Evolutionary conservation across 2,329 filamentous ascomycete species (phyloP).

Genomic region (Fusarium compactum): DNA sequence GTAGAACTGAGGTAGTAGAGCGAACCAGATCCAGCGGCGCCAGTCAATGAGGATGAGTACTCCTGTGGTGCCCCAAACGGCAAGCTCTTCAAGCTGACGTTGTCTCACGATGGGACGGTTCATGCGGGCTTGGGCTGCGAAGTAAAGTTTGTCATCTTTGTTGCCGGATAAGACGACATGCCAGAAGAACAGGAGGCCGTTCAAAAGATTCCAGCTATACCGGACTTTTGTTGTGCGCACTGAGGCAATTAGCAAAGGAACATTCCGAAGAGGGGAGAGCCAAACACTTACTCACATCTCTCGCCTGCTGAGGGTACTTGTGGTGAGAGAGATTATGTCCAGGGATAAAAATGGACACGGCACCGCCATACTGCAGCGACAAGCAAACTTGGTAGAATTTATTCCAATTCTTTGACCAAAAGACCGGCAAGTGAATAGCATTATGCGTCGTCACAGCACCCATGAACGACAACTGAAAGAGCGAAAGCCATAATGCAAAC

Average conservation of each 20-base stretch:
- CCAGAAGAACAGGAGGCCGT: constrained; percentile 21
- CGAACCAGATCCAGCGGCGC: constrained; percentile 30
- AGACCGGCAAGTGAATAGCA: constrained; percentile 17
- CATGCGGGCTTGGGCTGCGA: constrained; percentile 18
- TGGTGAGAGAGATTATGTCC: constrained; percentile 29
- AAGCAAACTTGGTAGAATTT: constrained; percentile 29
- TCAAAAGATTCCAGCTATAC: constrained; percentile 28
- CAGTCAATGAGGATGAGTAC: constrained; percentile 15
- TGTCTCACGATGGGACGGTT: constrained; percentile 22
- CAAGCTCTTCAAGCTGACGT: constrained; percentile 14
- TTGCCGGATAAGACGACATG: constrained; percentile 18
- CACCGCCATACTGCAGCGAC: constrained; percentile 26
- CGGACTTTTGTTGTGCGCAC: constrained; percentile 29
- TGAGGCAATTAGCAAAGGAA: not conserved
- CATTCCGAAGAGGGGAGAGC: fast-evolving
- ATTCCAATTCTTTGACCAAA: constrained; percentile 23
- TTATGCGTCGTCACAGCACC: constrained; percentile 24
- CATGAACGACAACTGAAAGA: constrained; percentile 27
- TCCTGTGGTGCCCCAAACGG: constrained; percentile 11
- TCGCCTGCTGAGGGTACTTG: constrained; percentile 28
- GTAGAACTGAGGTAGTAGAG: constrained; percentile 13
- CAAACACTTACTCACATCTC: constrained; percentile 22
- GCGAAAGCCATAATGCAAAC: constrained; percentile 16
- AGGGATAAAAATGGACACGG: constrained; percentile 20
- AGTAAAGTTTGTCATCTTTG: constrained; percentile 23